Conservation (phyloP, 768 basidiomycete genomes). For the Termitomyces eurrhizus region DNA sequence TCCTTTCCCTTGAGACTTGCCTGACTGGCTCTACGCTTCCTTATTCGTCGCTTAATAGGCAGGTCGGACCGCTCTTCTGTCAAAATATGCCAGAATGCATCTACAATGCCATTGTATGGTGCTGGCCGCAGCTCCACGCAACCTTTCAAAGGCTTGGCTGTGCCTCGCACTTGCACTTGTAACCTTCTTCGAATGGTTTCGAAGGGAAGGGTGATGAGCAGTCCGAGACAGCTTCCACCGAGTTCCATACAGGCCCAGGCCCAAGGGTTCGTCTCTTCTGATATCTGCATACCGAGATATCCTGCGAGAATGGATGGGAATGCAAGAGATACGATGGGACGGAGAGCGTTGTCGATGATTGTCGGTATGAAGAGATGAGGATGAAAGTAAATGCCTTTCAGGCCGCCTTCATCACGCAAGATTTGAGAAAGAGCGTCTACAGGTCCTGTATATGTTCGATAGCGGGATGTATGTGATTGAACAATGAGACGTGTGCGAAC, state of each 20-base stretch:
- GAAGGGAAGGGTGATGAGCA: conserved; percentile 83
- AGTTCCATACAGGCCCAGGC: conserved; percentile 81
- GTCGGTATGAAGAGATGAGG: conserved; percentile 88
- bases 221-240: conserved; percentile 60
- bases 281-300: conserved; percentile 57
- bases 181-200: conserved; percentile 90
- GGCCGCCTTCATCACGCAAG: conserved; percentile 74
- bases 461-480: conserved; percentile 66
- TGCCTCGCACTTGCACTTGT: conserved; percentile 82
- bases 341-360: conserved; percentile 83
- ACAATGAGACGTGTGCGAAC: conserved; percentile 86
- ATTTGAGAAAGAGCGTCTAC: conserved; percentile 78
- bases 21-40: conserved; percentile 33
- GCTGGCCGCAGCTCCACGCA: conserved; percentile 84
- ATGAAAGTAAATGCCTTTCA: conserved; percentile 80
- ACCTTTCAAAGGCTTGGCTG: conserved; percentile 62
- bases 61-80: conserved; percentile 92
- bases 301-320: conserved; percentile 72
- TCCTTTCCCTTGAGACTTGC: conserved; percentile 29
- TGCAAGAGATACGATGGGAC: conserved; percentile 79
- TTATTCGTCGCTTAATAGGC: conserved; percentile 43
- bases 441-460: conserved; percentile 74
- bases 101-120: conserved; percentile 92
- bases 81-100: conserved; percentile 87
- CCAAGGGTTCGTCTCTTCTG: conserved; percentile 79